Evolutionary conservation across 805 yeast genomes (phyloP).

Genomic region (Brettanomyces naardenensis): DNA sequence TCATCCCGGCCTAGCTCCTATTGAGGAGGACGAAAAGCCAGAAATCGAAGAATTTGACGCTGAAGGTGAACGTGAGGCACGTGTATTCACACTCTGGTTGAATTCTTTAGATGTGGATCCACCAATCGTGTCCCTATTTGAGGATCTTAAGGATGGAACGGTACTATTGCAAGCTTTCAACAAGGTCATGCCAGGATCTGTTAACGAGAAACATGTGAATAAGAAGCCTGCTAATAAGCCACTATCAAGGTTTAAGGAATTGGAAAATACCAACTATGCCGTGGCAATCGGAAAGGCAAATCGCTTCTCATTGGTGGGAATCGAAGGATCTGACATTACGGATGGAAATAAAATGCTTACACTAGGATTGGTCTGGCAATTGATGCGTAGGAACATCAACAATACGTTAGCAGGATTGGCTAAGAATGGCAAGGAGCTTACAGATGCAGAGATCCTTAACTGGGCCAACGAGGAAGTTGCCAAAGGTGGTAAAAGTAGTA

Average conservation of each 20-base stretch:
- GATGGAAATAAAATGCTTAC: constrained; percentile 89
- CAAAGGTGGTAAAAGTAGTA: constrained; percentile 73
- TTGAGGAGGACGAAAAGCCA: constrained; percentile 82
- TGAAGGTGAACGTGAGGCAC: constrained; percentile 98
- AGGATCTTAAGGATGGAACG: constrained; percentile 90
- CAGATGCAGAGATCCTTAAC: constrained; percentile 78
- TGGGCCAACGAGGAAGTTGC: constrained; percentile 89
- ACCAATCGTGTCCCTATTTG: constrained; percentile 83
- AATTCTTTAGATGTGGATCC: constrained; percentile 96
- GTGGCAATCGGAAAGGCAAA: constrained; percentile 92
- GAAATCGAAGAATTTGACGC: constrained; percentile 98
- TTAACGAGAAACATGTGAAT: constrained; percentile 71
- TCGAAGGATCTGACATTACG: constrained; percentile 94
- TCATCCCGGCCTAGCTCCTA: constrained; percentile 92
- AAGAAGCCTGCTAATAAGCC: constrained; percentile 78
- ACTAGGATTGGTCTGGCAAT: constrained; percentile 94
- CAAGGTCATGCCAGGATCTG: constrained; percentile 91
- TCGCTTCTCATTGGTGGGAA: constrained; percentile 90
- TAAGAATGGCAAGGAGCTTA: constrained; percentile 62
- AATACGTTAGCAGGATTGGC: constrained; percentile 71
- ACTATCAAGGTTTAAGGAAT: constrained; percentile 83
- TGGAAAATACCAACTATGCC: constrained; percentile 97
- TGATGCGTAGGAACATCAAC: constrained; percentile 93
- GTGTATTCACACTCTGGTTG: constrained; percentile 96
- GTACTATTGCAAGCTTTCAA: constrained; percentile 87